These are phyloP conservation scores for Neurospora sp. DNA, from an alignment of 495 filamentous ascomycete genomes.

Conservation along the genomic window DNA sequence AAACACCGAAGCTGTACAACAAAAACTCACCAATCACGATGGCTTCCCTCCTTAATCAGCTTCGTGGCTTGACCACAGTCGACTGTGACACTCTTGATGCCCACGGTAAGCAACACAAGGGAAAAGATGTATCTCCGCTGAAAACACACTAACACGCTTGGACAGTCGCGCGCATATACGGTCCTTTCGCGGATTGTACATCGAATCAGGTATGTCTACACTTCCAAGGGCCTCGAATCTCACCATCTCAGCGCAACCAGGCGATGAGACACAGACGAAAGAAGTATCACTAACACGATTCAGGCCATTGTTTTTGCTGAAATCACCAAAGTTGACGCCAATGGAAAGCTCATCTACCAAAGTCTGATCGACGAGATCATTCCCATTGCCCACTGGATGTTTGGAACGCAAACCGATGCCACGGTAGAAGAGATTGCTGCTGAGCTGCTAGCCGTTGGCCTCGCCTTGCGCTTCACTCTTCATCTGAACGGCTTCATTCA, in stretches of 20 bases:
- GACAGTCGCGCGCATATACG: constrained; percentile 44
- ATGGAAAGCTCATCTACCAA: constrained; percentile 35
- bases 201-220: constrained; percentile 48
- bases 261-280: not conserved
- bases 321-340: constrained; percentile 25
- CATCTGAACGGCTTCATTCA: constrained; percentile 47
- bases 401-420: constrained; percentile 28
- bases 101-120: constrained; percentile 29
- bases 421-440: constrained; percentile 42
- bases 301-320: constrained; percentile 53
- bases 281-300: not conserved
- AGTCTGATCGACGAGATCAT: constrained; percentile 38
- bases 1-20: not conserved
- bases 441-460: constrained; percentile 50
- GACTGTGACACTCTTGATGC: constrained; percentile 54
- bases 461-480: constrained; percentile 34
- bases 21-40: not conserved
- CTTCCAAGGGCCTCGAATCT: not conserved
- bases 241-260: not conserved
- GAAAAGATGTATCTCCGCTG: not conserved
- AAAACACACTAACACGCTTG: not conserved
- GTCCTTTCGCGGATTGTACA: constrained; percentile 56
- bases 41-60: constrained; percentile 21
- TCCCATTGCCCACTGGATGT: constrained; percentile 28
- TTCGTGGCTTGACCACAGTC: constrained; percentile 41